phyloP scores from a whole-genome alignment of 2,329 filamentous ascomycete genomes.

The Acrocalymma vagum region DNA sequence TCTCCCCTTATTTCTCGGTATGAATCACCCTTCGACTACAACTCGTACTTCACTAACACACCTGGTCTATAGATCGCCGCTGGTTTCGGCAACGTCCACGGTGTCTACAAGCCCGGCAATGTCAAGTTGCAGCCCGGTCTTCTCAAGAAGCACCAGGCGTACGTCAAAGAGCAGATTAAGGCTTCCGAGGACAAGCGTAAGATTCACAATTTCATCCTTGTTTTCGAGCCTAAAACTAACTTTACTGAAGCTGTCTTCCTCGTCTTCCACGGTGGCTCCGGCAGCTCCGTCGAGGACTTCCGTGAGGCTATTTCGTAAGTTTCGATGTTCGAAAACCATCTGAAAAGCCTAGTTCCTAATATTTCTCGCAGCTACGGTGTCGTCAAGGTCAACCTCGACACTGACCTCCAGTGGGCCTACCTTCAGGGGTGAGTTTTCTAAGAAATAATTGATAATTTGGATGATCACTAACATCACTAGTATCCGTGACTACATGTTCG shows the following conservation, averaged over 20 bases:
- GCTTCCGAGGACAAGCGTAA: conserved; percentile 63
- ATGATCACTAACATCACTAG: too few species aligned
- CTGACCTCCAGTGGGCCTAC: conserved; percentile 93
- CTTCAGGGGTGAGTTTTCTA: too few species aligned
- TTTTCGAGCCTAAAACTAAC: neutral
- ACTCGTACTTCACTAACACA: neutral
- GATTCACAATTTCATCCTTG: neutral
- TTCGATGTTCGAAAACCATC: too few species aligned
- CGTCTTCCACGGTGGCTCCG: conserved; percentile 98
- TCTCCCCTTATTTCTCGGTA: conserved; percentile 88
- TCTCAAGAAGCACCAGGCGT: conserved; percentile 94
- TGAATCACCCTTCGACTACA: conserved; percentile 8
- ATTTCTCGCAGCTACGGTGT: too few species aligned
- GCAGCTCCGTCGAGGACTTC: conserved; percentile 91
- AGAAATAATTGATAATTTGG: too few species aligned
- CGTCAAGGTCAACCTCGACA: conserved; percentile 99
- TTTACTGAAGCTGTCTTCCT: conserved; percentile 86
- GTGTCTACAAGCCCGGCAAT: conserved; percentile 98
- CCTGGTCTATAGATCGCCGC: too few species aligned
- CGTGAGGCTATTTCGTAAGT: conserved; percentile 48
- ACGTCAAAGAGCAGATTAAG: conserved; percentile 81
- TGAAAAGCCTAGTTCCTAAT: conserved; percentile 86
- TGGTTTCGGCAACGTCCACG: conserved; percentile 98
- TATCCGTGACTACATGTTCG: conserved; percentile 92
- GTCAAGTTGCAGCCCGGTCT: conserved; percentile 97